Evolutionary conservation across 73 alveolate species (phyloP).

Genomic region (Paramecium tetraurelia): DNA sequence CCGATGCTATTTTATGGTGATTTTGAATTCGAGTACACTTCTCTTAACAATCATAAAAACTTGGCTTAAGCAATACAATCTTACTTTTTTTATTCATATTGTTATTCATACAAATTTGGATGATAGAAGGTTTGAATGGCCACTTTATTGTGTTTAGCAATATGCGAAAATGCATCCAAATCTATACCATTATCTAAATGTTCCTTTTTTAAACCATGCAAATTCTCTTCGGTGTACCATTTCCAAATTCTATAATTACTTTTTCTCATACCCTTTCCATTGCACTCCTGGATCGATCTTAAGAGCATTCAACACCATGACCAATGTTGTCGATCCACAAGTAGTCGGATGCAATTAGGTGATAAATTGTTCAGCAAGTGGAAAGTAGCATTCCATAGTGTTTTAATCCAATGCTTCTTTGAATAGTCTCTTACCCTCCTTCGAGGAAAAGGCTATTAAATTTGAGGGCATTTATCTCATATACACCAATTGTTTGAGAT

Average conservation of each 20-base stretch:
- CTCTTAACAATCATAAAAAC: slow-evolving; percentile 52
- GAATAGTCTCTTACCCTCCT: slow-evolving; percentile 65
- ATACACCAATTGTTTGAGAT: slow-evolving; percentile 21
- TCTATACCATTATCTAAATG: slow-evolving; percentile 54
- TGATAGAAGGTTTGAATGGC: slow-evolving; percentile 62
- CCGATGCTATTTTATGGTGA: neutral
- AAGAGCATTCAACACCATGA: slow-evolving; percentile 72
- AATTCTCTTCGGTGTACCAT: slow-evolving; percentile 69
- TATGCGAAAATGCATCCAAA: slow-evolving; percentile 59
- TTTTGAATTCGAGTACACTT: neutral
- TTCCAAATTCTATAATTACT: slow-evolving; percentile 55
- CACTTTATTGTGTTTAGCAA: slow-evolving; percentile 61
- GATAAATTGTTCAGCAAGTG: slow-evolving; percentile 70
- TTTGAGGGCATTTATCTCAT: slow-evolving; percentile 52
- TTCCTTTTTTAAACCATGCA: slow-evolving; percentile 55
- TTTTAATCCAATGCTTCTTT: slow-evolving; percentile 67
- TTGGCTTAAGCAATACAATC: neutral
- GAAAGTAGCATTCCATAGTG: slow-evolving; percentile 73
- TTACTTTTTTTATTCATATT: neutral
- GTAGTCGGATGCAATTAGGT: slow-evolving; percentile 73
- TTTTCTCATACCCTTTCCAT: slow-evolving; percentile 66
- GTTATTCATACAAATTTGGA: slow-evolving; percentile 9
- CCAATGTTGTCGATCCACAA: slow-evolving; percentile 74
- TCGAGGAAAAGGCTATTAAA: slow-evolving; percentile 63
- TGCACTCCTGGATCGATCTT: slow-evolving; percentile 68